Evolutionary conservation across 768 basidiomycete genomes (phyloP).

Genomic region (Phylloporus arenicola): DNA sequence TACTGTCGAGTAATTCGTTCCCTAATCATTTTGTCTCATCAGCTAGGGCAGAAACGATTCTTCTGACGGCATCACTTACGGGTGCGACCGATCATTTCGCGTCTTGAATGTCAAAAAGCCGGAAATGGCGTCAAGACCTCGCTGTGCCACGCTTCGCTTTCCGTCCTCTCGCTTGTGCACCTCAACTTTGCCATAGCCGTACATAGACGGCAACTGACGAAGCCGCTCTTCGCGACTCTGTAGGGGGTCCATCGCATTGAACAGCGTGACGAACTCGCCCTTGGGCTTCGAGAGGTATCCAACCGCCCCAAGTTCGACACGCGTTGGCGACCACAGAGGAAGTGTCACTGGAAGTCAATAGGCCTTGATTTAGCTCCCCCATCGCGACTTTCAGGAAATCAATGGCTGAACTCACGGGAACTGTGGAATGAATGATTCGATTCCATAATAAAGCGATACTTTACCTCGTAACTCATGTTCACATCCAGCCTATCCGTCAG

Average conservation of each 20-base stretch:
- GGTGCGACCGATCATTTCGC: conserved; percentile 29
- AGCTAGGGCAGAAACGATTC: background rate
- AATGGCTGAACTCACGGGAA: conserved; percentile 42
- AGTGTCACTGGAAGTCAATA: conserved; percentile 42
- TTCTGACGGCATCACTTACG: conserved; percentile 31
- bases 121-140: conserved; percentile 49
- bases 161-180: conserved; percentile 42
- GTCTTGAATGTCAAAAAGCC: conserved; percentile 44
- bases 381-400: background rate
- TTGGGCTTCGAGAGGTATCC: conserved; percentile 65
- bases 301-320: conserved; percentile 62
- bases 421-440: conserved; percentile 65
- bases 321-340: conserved; percentile 67
- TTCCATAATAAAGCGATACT: conserved; percentile 52
- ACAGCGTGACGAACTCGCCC: conserved; percentile 67
- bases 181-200: conserved; percentile 57
- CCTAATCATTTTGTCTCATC: conserved; percentile 22
- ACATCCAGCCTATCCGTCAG: conserved; percentile 35
- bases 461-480: conserved; percentile 53
- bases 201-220: conserved; percentile 50
- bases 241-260: conserved; percentile 59
- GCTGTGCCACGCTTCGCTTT: conserved; percentile 53
- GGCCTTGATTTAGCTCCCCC: background rate
- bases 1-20: conserved; percentile 48
- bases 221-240: conserved; percentile 41